Base-by-base conservation (phyloP, 164 flowering plant species). In the Piper betle region DNA sequence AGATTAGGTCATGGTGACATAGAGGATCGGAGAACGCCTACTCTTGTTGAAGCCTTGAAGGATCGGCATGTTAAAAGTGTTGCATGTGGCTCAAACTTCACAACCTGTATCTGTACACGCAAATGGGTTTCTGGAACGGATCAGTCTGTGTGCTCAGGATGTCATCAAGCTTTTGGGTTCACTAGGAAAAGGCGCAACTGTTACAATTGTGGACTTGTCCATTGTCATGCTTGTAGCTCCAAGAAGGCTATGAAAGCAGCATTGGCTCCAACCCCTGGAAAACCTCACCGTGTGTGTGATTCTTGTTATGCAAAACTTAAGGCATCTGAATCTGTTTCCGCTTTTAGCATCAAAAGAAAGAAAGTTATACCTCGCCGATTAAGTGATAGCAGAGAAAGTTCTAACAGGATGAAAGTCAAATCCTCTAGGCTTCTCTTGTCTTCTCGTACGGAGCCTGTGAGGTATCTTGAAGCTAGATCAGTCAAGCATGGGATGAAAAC, bases 251-350 rank as follows among this genome's bases (percentile, higher is more conserved):
- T 78, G 39, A 74, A 65, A 58, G 81, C 83, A 39, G 78, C 83
- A 58, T 59, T 79, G 58, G 81, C 83, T 64, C 79, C 85, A 57
- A 76, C 77, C 61, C 77, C 81, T 15, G 75, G 76, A 4, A 82
- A 82, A 70, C 86, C 82, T 17, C 78, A 78, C 62, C 80, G 86
- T 17, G 86, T 82, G 8, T 80, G 86, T 71, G 86, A 82, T 66
- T 67, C 78, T 64, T 82, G 86, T 53, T 78, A 75, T 69, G 64
- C 66, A 40, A 80, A 80, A 55, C 80, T 80, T 42, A 79, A 77
- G 64, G 78, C 80, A 37, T 59, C 77, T 5, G 88, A 79, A 63
- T 62, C 73, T 72, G 82, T 79, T 39, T 63, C 41, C 64, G 37
- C 55, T 48, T 56, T 74, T 11, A 60, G 33, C 57, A 52, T 71